A percentile compares a stretch with the other conserved stretches of the same genome.
Conservation (phyloP, 1,284 basidiomycete species). For the Microbotryum intermedium region DNA sequence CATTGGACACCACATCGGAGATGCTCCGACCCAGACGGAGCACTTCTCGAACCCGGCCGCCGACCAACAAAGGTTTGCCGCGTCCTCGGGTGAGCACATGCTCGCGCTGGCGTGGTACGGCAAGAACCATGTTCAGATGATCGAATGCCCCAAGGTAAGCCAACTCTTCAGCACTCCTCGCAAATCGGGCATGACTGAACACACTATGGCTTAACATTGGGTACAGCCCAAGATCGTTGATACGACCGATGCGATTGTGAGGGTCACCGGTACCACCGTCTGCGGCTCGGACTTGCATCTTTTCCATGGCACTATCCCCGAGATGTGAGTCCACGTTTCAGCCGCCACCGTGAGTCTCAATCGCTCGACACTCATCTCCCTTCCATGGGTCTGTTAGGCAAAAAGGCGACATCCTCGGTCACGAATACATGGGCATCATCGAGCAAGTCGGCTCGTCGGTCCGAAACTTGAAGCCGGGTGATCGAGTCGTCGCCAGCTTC, state of each 20-base stretch:
- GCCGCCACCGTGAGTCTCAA: background rate
- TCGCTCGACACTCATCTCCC: too few species aligned
- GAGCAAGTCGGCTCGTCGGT: constrained; percentile 58
- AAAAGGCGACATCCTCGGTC: constrained; percentile 51
- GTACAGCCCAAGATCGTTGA: constrained; percentile 56
- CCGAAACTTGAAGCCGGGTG: constrained; percentile 57
- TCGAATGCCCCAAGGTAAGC: constrained; percentile 6
- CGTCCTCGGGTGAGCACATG: constrained; percentile 29
- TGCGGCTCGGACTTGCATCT: constrained; percentile 61
- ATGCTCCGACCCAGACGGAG: background rate
- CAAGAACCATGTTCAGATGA: constrained; percentile 42
- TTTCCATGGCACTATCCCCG: constrained; percentile 55
- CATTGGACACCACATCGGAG: background rate
- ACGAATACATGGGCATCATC: constrained; percentile 52
- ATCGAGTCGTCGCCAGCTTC: constrained; percentile 66
- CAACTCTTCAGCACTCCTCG: background rate
- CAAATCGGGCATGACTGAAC: constrained; percentile 33
- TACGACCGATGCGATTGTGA: constrained; percentile 55
- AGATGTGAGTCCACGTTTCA: constrained; percentile 54
- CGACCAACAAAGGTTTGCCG: constrained; percentile 9
- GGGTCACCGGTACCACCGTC: constrained; percentile 61
- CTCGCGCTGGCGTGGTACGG: constrained; percentile 63
- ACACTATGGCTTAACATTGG: constrained; percentile 50
- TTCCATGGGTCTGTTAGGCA: too few species aligned
- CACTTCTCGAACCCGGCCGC: constrained; percentile 14